These are phyloP conservation scores for Auricularia sp. DNA, from an alignment of 768 basidiomycete species.

Conservation along the genomic window DNA sequence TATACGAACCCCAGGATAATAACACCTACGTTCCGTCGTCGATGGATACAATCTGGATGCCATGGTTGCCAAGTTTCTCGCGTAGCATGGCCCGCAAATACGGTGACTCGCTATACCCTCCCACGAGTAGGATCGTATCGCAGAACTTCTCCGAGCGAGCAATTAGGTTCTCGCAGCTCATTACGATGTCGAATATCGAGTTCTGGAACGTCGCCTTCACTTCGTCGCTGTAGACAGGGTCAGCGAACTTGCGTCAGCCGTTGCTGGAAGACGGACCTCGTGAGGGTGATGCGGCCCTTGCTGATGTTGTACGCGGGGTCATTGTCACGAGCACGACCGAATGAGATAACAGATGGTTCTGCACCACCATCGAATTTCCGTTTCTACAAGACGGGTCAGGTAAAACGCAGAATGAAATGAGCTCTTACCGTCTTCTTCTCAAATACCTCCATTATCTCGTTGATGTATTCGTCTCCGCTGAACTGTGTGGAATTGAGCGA, in stretches of 20 bases:
- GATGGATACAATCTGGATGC: not conserved
- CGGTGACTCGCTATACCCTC: not conserved
- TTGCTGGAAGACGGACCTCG: not conserved
- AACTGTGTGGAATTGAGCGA: not conserved
- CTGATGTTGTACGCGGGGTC: slow-evolving; percentile 3
- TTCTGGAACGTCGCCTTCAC: not conserved
- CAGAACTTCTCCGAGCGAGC: not conserved
- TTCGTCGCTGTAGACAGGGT: not conserved
- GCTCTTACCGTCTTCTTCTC: slow-evolving; percentile 2
- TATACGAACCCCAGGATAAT: too few species aligned
- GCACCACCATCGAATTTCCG: slow-evolving; percentile 4
- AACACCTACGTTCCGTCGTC: not conserved
- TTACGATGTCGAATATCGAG: not conserved
- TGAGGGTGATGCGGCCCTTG: slow-evolving; percentile 1
- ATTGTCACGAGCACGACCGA: slow-evolving; percentile 6
- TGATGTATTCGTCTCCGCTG: slow-evolving; percentile 2
- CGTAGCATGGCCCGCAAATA: not conserved
- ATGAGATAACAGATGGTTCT: slow-evolving; percentile 2
- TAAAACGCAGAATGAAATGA: not conserved
- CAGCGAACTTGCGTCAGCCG: not conserved
- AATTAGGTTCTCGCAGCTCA: not conserved
- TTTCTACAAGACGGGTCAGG: not conserved
- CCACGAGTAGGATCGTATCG: not conserved
- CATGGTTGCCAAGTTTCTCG: not conserved
- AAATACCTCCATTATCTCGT: slow-evolving; percentile 2